phyloP scores from a whole-genome alignment of 352 stramenopile genomes.

The Pythium phragmitis region DNA sequence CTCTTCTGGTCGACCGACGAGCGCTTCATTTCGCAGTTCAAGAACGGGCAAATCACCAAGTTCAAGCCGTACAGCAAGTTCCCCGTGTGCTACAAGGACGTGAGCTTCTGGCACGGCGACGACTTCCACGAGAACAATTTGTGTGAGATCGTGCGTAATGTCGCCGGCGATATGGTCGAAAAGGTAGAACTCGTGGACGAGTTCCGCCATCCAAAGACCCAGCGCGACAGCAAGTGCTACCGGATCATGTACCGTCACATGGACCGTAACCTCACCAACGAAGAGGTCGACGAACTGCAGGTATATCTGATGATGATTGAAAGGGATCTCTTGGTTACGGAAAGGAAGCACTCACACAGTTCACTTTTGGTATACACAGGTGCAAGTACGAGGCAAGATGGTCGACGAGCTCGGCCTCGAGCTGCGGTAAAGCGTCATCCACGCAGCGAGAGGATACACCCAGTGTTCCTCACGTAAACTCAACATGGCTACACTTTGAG shows the following conservation, averaged over 20 bases:
- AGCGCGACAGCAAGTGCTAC: slow-evolving; percentile 95
- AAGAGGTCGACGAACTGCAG: slow-evolving; percentile 98
- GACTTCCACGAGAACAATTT: slow-evolving; percentile 97
- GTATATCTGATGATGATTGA: slow-evolving; percentile 26
- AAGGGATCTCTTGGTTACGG: no score
- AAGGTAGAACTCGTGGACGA: slow-evolving; percentile 93
- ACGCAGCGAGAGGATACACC: not conserved
- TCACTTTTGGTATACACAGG: slow-evolving; percentile 17
- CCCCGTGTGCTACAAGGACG: slow-evolving; percentile 97
- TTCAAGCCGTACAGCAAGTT: slow-evolving; percentile 99
- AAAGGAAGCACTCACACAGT: no score
- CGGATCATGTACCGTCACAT: slow-evolving; percentile 98
- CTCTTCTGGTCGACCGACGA: slow-evolving; percentile 98
- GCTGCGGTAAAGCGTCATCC: slow-evolving; percentile 75
- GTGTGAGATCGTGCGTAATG: slow-evolving; percentile 94
- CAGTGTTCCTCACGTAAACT: not conserved
- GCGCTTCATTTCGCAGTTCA: slow-evolving; percentile 93
- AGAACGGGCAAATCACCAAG: slow-evolving; percentile 91
- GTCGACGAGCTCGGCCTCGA: slow-evolving; percentile 83
- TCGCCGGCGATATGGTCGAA: slow-evolving; percentile 98
- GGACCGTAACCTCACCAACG: slow-evolving; percentile 98
- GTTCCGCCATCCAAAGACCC: slow-evolving; percentile 98
- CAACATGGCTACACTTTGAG: slow-evolving; percentile 11
- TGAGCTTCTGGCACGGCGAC: slow-evolving; percentile 96
- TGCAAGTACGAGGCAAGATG: slow-evolving; percentile 75